Conservation (phyloP, 129 eudicot genomes). For the Artemisia tridentata region DNA sequence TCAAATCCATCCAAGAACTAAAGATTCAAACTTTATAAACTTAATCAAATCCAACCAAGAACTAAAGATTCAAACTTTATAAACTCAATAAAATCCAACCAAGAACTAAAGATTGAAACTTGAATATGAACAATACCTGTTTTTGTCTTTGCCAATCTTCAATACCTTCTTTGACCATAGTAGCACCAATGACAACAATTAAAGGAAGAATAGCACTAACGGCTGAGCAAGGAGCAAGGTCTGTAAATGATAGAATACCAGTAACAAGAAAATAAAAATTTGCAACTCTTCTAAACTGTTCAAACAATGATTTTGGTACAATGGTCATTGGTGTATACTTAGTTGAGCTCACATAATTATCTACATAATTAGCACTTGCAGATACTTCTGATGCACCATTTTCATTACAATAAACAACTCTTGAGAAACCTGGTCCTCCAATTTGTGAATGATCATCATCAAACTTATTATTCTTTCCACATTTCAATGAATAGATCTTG, state of each 20-base stretch:
- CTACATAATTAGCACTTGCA: conserved; percentile 37
- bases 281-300: conserved; percentile 97
- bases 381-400: conserved; percentile 44
- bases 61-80: conserved; percentile 13
- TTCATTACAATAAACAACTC: conserved; percentile 79
- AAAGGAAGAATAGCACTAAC: conserved; percentile 76
- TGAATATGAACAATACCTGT: conserved; percentile 52
- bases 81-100: conserved; percentile 16
- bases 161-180: conserved; percentile 88
- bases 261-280: conserved; percentile 84
- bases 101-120: conserved; percentile 18
- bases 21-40: conserved; percentile 3
- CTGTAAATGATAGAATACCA: conserved; percentile 71
- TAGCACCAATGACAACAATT: conserved; percentile 75
- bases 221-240: conserved; percentile 76
- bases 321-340: conserved; percentile 75
- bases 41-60: conserved; percentile 11
- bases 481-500: conserved; percentile 76
- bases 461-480: conserved; percentile 47
- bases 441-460: conserved; percentile 77
- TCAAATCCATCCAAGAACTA: neutral
- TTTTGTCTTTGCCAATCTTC: conserved; percentile 78
- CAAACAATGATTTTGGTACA: conserved; percentile 86
- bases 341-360: conserved; percentile 80
- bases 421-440: conserved; percentile 86